phyloP scores from a whole-genome alignment of 1,284 basidiomycete species.

The Mrakiaceae sp. region DNA sequence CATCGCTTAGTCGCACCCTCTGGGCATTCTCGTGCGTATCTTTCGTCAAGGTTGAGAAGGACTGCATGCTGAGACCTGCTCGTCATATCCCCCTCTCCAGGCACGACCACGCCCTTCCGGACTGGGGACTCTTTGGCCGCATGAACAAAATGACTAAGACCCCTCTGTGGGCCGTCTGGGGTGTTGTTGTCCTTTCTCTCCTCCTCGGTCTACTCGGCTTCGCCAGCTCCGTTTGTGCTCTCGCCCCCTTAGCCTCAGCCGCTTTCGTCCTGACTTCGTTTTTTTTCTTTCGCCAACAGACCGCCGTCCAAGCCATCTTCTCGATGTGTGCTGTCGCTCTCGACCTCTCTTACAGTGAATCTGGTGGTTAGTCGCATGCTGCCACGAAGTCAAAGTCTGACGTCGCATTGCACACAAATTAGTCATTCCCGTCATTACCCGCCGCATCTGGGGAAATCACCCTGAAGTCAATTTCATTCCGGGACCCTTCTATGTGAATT shows the following conservation, averaged over 20 bases:
- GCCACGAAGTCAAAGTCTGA: not conserved
- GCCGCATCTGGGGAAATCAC: conserved; percentile 26
- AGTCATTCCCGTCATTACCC: conserved; percentile 28
- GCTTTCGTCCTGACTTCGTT: not conserved
- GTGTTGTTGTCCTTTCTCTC: conserved; percentile 52
- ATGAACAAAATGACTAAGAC: conserved; percentile 56
- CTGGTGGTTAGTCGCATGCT: no score
- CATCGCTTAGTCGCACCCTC: conserved; percentile 45
- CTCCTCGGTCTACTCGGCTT: conserved; percentile 53
- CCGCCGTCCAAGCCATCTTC: conserved; percentile 15
- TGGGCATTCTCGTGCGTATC: conserved; percentile 70
- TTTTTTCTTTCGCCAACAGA: not conserved
- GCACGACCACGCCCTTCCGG: conserved; percentile 53
- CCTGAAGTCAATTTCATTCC: conserved; percentile 29
- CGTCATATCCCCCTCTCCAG: conserved; percentile 1
- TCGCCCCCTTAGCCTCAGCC: not conserved
- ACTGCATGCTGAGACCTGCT: not conserved
- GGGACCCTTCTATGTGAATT: conserved; percentile 30
- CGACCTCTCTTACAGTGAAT: not conserved
- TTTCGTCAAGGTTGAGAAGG: not conserved
- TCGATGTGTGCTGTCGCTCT: conserved; percentile 13
- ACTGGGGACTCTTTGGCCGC: conserved; percentile 64
- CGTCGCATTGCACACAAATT: conserved; percentile 24
- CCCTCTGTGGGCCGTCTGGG: conserved; percentile 71
- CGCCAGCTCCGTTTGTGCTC: conserved; percentile 50